Evolutionary conservation across 2,329 filamentous ascomycete genomes (phyloP), one percentile per base, ranked within the genome.

Genomic region (Penicillium glabrum): DNA sequence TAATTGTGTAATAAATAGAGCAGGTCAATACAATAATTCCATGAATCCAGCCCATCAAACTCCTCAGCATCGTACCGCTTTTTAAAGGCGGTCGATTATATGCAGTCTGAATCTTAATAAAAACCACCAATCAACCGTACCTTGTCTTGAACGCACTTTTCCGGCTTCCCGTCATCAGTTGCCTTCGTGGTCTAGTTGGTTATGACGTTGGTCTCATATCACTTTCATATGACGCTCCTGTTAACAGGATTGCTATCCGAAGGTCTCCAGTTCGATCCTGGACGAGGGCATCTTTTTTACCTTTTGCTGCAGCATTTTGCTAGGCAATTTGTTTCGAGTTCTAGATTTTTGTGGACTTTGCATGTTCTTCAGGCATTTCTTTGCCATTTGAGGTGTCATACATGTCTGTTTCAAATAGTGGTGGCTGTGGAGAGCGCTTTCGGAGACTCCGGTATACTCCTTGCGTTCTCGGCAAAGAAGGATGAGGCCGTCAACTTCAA

Each of bases 241-340:
- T 52, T 56, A 62, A 65, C 62, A 63, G 60, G 58, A 60, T 57
- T 60, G 62, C 46, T 41, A 65, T 65, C 62, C 62, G 57, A 61
- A 65, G 62, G 61, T 64, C 62, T 58, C 62, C 62, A 65, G 62
- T 65, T 65, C 62, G 62, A 65, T 43, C 61, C 62, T 65, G 62
- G 62, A 57, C 47, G 57, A 59, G 62, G 56, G 61, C 61, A 65
- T 53, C 56, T 61, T 41, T 29, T 23, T 39, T 39, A 10, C 10
- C 47, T 47, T 48, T 47, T 47, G 44, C 10, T 27, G 13, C 31
- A 33, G 14, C 5, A 6, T 33, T 33, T 14, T 33, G 31, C 31
- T 14, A 5, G 31, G 31, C 31, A 16, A 3, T 14, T 2, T 33
- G 13, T 33, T 33, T 33, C 3, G 5, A 8, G 4, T 14, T 19